Evolutionary conservation across 2,329 filamentous ascomycete species (phyloP).

Genomic region (Coniochaeta prunicola): DNA sequence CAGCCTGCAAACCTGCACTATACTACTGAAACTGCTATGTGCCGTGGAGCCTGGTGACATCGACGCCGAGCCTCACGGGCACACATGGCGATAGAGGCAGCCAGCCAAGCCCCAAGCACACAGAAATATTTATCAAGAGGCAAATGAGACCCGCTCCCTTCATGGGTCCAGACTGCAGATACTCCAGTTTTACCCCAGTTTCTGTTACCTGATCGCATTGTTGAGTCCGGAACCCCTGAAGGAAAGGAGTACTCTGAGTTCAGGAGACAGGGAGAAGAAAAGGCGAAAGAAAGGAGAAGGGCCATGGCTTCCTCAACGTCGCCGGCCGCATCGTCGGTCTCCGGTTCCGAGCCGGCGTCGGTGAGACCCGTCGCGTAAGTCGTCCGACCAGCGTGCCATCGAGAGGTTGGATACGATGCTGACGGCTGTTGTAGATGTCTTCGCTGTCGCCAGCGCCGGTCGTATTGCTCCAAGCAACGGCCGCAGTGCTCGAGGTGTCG

Average conservation of each 20-base stretch:
- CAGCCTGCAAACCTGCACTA: background rate
- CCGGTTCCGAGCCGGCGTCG: slow-evolving; percentile 1
- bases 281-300: no score
- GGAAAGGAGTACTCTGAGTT: background rate
- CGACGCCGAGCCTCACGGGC: background rate
- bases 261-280: background rate
- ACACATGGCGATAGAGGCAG: background rate
- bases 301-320: slow-evolving; percentile 4
- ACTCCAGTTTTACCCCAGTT: background rate
- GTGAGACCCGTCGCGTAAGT: slow-evolving; percentile 4
- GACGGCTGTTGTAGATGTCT: slow-evolving; percentile 18
- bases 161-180: background rate
- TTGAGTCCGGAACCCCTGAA: background rate
- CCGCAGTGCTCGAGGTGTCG: slow-evolving; percentile 26
- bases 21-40: background rate
- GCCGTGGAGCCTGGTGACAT: background rate
- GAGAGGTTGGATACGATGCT: background rate
- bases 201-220: background rate
- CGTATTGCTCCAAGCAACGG: slow-evolving; percentile 28
- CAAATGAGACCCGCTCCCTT: slow-evolving; percentile 2
- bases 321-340: slow-evolving; percentile 4
- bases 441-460: slow-evolving; percentile 24
- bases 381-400: background rate
- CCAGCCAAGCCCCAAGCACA: no score
- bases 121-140: slow-evolving; percentile 1